Conservation (phyloP, 1,139 yeast genomes). For the Kodamaea plutei region DNA sequence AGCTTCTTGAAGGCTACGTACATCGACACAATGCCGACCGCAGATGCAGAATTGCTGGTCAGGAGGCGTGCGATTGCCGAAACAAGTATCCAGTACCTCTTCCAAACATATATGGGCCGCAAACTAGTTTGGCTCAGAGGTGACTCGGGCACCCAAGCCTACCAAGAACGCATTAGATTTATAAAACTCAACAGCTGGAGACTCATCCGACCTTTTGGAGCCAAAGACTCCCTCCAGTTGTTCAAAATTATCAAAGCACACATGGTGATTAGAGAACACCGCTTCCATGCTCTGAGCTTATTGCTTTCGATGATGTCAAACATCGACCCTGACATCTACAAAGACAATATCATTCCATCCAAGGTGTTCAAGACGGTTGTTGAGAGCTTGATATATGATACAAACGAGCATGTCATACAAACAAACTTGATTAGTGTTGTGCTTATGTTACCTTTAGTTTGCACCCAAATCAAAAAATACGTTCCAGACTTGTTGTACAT, state of each 20-base stretch:
- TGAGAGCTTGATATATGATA: conserved; percentile 42
- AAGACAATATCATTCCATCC: conserved; percentile 30
- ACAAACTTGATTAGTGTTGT: conserved; percentile 42
- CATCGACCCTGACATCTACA: conserved; percentile 9
- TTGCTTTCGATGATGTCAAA: conserved; percentile 23
- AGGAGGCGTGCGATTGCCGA: conserved; percentile 13
- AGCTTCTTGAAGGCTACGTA: conserved; percentile 37
- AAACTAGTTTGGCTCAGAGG: conserved; percentile 15
- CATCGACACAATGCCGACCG: conserved; percentile 18
- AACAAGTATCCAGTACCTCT: conserved; percentile 25
- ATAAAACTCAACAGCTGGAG: conserved; percentile 39
- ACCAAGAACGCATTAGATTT: conserved; percentile 48
- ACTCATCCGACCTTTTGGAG: conserved; percentile 39
- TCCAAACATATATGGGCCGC: conserved; percentile 29
- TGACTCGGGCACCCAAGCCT: conserved; percentile 27
- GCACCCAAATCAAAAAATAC: conserved; percentile 28
- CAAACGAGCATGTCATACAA: conserved; percentile 21
- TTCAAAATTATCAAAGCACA: conserved; percentile 31
- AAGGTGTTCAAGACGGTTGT: conserved; percentile 40
- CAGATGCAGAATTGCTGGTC: conserved; percentile 24
- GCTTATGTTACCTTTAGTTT: conserved; percentile 55
- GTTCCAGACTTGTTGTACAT: conserved; percentile 45
- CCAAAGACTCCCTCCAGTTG: conserved; percentile 27
- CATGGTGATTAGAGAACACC: conserved; percentile 23
- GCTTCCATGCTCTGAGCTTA: conserved; percentile 37